Evolutionary conservation across 2,329 filamentous ascomycete species (phyloP).

Genomic region (Simplicillium aogashimaense): DNA sequence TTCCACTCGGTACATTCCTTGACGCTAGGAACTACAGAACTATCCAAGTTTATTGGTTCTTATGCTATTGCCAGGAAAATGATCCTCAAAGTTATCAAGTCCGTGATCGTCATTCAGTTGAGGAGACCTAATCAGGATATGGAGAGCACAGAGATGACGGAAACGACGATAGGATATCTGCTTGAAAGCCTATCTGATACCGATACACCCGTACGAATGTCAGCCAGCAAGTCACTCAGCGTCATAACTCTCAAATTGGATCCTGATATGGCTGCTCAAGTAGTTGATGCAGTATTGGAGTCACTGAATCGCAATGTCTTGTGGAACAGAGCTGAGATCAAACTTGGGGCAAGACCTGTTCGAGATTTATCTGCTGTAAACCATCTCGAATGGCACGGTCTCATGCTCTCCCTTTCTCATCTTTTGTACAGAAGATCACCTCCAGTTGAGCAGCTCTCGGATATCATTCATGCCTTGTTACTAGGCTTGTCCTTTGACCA

Average conservation of each 20-base stretch:
- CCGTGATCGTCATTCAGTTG: constrained; percentile 58
- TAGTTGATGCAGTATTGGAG: constrained; percentile 78
- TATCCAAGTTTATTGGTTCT: constrained; percentile 46
- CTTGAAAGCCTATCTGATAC: constrained; percentile 73
- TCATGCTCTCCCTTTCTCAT: constrained; percentile 81
- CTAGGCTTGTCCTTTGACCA: constrained; percentile 84
- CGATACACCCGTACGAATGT: constrained; percentile 82
- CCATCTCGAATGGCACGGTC: constrained; percentile 80
- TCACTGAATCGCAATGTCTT: constrained; percentile 50
- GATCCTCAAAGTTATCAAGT: constrained; percentile 75
- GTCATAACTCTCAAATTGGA: constrained; percentile 75
- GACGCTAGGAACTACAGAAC: constrained; percentile 35
- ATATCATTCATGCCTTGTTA: constrained; percentile 68
- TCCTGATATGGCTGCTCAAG: constrained; percentile 70
- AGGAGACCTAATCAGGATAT: constrained; percentile 34
- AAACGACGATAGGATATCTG: constrained; percentile 73
- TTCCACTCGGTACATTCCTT: constrained; percentile 56
- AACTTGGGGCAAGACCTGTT: constrained; percentile 20
- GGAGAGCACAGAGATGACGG: constrained; percentile 48
- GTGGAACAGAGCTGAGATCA: constrained; percentile 31
- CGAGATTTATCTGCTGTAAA: constrained; percentile 67
- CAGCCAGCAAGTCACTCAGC: constrained; percentile 87
- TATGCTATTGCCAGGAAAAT: constrained; percentile 76
- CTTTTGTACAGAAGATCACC: constrained; percentile 78
- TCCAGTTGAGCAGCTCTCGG: constrained; percentile 56